Evolutionary conservation across 2,329 filamentous ascomycete species (phyloP), one percentile per base, ranked within the genome.

Genomic region (Fusarium pseudonygamai): DNA sequence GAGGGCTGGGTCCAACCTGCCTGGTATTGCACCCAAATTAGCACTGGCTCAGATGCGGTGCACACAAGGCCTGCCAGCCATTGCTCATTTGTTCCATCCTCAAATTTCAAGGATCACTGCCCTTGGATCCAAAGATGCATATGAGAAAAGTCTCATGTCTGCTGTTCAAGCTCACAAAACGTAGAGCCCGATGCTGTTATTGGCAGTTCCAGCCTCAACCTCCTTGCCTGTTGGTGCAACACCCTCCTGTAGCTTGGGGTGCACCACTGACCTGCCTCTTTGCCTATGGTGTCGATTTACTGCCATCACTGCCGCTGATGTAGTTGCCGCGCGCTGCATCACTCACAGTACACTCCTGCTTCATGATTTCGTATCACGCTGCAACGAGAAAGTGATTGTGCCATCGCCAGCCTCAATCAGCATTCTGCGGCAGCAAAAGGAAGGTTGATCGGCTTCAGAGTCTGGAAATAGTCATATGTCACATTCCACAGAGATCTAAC

Each of bases 401-500:
- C 67, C 62, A 71, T 59, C 43, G 47, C 64, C 62, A 69, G 53
- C 67, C 64, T 66, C 62, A 64, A 64, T 60, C 53, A 70, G 50
- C 40, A 59, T 59, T 50, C 40, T 53, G 42, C 56, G 26, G 30
- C 52, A 69, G 56, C 60, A 60, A 69, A 70, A 46, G 59, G 37
- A 60, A 70, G 60, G 52, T 58, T 69, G 61, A 64, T 68, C 68
- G 65, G 72, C 78, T 74, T 69, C 52, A 75, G 77, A 75, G 75
- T 79, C 79, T 79, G 53, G 83, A 82, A 85, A 80, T 76, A 82
- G 82, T 86, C 85, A 86, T 83, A 83, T 87, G 79, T 77, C 81
- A 87, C 86, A 85, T 78, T 64, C 60, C 58, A 78, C 77, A 78
- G 59, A 86, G 85, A 87, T 87, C 85, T 85, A 76, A 70, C 84